Conservation (phyloP, 2,329 filamentous ascomycete genomes). For the Dactylellina sp. region DNA sequence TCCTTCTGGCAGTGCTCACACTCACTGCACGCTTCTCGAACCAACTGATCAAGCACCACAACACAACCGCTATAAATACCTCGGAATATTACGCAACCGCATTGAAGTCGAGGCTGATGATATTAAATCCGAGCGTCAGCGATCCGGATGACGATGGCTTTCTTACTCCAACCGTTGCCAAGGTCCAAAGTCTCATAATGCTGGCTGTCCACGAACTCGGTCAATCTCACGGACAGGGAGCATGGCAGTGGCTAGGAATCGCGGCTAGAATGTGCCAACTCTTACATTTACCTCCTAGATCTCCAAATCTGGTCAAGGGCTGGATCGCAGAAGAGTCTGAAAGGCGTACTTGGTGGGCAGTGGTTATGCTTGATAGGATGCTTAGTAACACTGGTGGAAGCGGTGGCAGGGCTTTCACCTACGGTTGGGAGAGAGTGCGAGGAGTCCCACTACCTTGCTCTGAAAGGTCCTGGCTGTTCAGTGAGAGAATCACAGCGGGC, state of each 20-base stretch:
- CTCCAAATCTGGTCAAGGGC: conserved; percentile 61
- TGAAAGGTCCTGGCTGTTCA: conserved; percentile 62
- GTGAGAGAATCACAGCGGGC: conserved; percentile 47
- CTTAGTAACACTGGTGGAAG: conserved; percentile 47
- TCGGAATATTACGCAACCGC: conserved; percentile 60
- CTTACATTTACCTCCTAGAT: conserved; percentile 59
- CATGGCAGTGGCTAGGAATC: conserved; percentile 75
- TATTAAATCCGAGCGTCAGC: conserved; percentile 73
- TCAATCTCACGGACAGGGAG: conserved; percentile 71
- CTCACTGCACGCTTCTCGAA: conserved; percentile 77
- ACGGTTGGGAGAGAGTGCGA: conserved; percentile 72
- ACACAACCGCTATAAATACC: conserved; percentile 58
- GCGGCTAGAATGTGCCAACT: conserved; percentile 67
- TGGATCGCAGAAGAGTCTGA: conserved; percentile 74
- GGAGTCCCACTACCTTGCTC: conserved; percentile 73
- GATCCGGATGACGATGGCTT: conserved; percentile 65
- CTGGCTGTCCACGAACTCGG: conserved; percentile 75
- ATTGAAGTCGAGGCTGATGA: conserved; percentile 65
- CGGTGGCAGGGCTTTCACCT: conserved; percentile 69
- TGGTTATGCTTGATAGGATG: conserved; percentile 75
- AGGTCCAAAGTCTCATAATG: conserved; percentile 77
- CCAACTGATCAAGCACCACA: conserved; percentile 70
- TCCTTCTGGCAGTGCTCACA: conserved; percentile 75
- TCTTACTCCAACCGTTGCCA: conserved; percentile 70
- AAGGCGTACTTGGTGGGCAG: conserved; percentile 79